Conservation (phyloP, 176 grass and related monocot species). For the Zizania latifolia region DNA sequence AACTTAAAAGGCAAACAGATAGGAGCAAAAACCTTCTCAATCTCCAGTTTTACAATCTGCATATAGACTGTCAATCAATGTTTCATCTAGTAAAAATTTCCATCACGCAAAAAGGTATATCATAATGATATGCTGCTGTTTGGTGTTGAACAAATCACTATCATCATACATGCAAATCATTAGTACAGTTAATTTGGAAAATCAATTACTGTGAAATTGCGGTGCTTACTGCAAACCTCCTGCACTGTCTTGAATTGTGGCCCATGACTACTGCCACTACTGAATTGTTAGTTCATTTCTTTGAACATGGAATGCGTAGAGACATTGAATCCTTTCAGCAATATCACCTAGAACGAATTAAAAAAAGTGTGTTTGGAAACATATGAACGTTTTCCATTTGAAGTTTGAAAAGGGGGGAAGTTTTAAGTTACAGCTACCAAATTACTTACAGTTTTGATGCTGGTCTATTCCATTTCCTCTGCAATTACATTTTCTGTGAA, state of each 20-base stretch:
- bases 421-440: not conserved
- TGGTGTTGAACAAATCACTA: no score
- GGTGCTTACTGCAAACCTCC: no score
- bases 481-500: conserved; percentile 46
- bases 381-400: not conserved
- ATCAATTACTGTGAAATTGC: conserved; percentile 7
- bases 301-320: conserved; percentile 56
- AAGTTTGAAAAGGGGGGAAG: conserved; percentile 5
- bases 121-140: no score
- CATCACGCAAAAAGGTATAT: conserved; percentile 19
- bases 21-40: not conserved
- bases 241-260: conserved; percentile 12
- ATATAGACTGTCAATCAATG: not conserved
- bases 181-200: conserved; percentile 6
- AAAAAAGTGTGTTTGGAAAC: not conserved
- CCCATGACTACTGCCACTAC: not conserved
- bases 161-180: not conserved
- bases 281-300: conserved; percentile 24
- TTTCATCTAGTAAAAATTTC: not conserved
- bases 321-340: conserved; percentile 70
- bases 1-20: conserved; percentile 14
- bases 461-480: conserved; percentile 47
- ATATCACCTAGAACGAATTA: conserved; percentile 57
- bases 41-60: conserved; percentile 7
- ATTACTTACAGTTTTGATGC: conserved; percentile 61